Evolutionary conservation across 768 basidiomycete genomes (phyloP), one percentile per base, ranked within the genome.

Genomic region (Tremella fuciformis): DNA sequence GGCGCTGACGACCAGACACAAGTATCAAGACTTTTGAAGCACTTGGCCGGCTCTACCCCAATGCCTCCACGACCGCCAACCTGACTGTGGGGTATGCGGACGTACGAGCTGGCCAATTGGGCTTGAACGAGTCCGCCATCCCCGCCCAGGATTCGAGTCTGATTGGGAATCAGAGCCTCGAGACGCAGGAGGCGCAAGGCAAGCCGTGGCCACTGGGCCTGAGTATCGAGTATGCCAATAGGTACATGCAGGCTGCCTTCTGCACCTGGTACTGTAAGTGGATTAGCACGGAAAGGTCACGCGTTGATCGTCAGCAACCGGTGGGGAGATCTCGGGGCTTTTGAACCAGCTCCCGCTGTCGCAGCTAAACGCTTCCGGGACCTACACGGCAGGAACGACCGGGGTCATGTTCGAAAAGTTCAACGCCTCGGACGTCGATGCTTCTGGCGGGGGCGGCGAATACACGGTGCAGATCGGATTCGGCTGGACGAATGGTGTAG

Each of bases 41-140:
- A 11, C 79, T 97, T 15, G 89, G 89, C 0, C 68, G 84, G 18
- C 88, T 89, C 72, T 67, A 92, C 37, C 85, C 89, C 0, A 80
- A 78, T 8, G 80, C 81, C 8, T 37, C 81, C 0, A 76, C 87
- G n/a, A 50, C 74, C 1, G 83, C 88, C 11, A 74, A 79, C 2
- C 63, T 76, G 2, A 80, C 81, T 50, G 34, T 73, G 15, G 78
- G 84, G 53, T 93, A 85, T 76, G 78, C 79, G 37, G 81, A 91
- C 40, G 76, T 96, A 22, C 89, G 90, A 0, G 50, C 80, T 0
- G 88, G 88, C n/a, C 93, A 96, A 70, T 80, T 96, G n/a, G 86
- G 83, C 2, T 57, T 96, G 15, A 71, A 79, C n/a, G 88, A 93
- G 71, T 77, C 79, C 0, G 80, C 83, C 50, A 82, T 97, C 13